Evolutionary conservation across 2,329 filamentous ascomycete species (phyloP).

Genomic region (Lachnellula suecica): DNA sequence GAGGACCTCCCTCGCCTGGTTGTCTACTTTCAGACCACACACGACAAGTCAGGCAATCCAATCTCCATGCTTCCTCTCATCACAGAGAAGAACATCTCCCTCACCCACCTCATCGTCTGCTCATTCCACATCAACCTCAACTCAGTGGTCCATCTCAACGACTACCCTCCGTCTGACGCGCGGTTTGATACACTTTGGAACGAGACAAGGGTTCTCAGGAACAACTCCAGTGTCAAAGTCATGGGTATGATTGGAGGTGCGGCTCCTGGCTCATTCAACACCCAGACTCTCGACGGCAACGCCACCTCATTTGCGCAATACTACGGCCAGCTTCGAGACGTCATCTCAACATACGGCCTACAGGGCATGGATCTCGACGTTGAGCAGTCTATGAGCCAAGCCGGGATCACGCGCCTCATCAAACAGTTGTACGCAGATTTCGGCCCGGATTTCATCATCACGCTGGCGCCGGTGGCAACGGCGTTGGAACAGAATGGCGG

Average conservation of each 20-base stretch:
- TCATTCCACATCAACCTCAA: not conserved
- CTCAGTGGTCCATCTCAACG: slow-evolving; percentile 9
- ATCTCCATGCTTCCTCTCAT: not conserved
- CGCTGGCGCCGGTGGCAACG: slow-evolving; percentile 57
- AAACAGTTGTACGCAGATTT: slow-evolving; percentile 67
- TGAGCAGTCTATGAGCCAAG: slow-evolving; percentile 73
- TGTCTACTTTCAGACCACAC: not conserved
- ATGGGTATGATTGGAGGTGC: slow-evolving; percentile 17
- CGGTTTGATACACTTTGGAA: slow-evolving; percentile 14
- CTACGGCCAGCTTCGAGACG: slow-evolving; percentile 11
- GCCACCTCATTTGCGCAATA: slow-evolving; percentile 17
- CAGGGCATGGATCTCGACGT: slow-evolving; percentile 90
- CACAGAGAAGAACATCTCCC: not conserved
- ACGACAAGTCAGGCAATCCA: not conserved
- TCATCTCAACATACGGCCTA: slow-evolving; percentile 73
- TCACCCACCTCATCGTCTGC: not conserved
- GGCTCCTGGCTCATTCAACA: slow-evolving; percentile 24
- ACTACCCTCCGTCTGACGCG: slow-evolving; percentile 6
- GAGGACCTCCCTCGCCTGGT: not conserved
- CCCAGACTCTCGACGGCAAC: slow-evolving; percentile 37
- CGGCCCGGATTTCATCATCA: slow-evolving; percentile 68
- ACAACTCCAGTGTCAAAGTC: slow-evolving; percentile 12
- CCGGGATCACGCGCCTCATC: slow-evolving; percentile 77
- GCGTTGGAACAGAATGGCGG: slow-evolving; percentile 69
- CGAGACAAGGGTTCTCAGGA: slow-evolving; percentile 7